Percentiles rank a stretch among this genome's conserved stretches.
phyloP scores from a whole-genome alignment of 768 basidiomycete genomes.

The Boletus coccyginus region DNA sequence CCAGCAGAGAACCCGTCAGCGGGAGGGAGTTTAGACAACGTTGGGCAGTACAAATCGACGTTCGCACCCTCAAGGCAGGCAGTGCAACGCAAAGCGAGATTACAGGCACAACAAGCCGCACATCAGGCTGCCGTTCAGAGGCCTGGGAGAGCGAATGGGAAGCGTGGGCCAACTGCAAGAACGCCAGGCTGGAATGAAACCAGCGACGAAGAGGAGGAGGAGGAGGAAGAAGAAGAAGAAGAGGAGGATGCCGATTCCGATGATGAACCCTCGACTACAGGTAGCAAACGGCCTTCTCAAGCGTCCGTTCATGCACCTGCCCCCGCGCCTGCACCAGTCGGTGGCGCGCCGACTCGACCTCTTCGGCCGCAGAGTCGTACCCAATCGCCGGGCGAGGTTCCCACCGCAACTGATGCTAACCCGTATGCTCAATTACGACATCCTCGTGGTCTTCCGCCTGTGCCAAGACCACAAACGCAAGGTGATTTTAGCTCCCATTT shows the following conservation, averaged over 20 bases:
- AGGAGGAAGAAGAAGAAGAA: conserved; percentile 80
- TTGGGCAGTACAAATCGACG: conserved; percentile 68
- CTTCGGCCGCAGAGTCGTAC: conserved; percentile 30
- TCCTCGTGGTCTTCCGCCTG: conserved; percentile 63
- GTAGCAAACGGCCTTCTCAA: conserved; percentile 34
- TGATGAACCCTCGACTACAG: conserved; percentile 35
- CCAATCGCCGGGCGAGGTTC: conserved; percentile 28
- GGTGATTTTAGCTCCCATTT: conserved; percentile 35
- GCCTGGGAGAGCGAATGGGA: conserved; percentile 59
- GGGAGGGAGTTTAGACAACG: conserved; percentile 27
- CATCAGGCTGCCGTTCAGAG: conserved; percentile 73
- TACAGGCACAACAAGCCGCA: conserved; percentile 80
- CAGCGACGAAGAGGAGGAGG: conserved; percentile 77
- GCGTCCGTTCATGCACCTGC: conserved; percentile 14
- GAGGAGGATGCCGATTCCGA: conserved; percentile 70
- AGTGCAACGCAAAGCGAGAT: conserved; percentile 79
- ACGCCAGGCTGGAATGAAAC: conserved; percentile 58
- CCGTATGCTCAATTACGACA: conserved; percentile 51
- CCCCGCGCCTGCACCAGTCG: conserved; percentile 17
- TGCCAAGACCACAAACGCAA: conserved; percentile 46
- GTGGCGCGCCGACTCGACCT: conserved; percentile 25
- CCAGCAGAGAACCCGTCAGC: conserved; percentile 30
- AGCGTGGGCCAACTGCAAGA: conserved; percentile 40
- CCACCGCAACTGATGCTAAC: conserved; percentile 32
- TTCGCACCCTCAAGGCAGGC: conserved; percentile 86